These are phyloP conservation scores for Keqinozyma sinolaborantium DNA, from an alignment of 1,139 yeast species.

Conservation along the genomic window DNA sequence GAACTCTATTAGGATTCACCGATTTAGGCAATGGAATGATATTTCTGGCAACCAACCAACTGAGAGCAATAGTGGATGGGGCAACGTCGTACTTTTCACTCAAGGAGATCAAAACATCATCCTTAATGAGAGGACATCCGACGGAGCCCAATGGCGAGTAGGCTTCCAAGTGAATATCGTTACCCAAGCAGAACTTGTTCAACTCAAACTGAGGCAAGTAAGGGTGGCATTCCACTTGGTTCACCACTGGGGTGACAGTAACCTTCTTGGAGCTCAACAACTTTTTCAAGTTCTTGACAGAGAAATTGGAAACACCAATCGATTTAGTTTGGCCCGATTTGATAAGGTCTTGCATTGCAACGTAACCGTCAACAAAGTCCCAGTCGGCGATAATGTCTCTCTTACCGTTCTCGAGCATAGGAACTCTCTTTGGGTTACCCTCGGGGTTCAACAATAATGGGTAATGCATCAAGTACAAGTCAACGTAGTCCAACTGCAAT, in stretches of 20 bases:
- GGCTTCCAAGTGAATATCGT: conserved; percentile 64
- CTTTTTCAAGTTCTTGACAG: conserved; percentile 42
- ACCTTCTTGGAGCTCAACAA: conserved; percentile 48
- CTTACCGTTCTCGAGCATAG: conserved; percentile 18
- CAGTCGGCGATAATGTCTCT: conserved; percentile 33
- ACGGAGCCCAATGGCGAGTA: conserved; percentile 77
- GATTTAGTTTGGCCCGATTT: conserved; percentile 53
- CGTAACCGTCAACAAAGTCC: conserved; percentile 61
- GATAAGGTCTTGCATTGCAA: conserved; percentile 54
- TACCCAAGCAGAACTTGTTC: conserved; percentile 47
- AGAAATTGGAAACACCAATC: conserved; percentile 77
- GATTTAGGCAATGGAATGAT: conserved; percentile 76
- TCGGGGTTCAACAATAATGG: conserved; percentile 55
- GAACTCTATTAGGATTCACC: conserved; percentile 55
- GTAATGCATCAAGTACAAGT: conserved; percentile 80
- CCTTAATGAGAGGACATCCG: conserved; percentile 58
- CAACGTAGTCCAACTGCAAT: conserved; percentile 72
- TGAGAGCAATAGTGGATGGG: conserved; percentile 60
- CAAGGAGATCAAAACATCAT: conserved; percentile 43
- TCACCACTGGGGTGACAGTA: conserved; percentile 60
- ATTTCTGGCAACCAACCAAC: conserved; percentile 70
- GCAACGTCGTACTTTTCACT: conserved; percentile 54
- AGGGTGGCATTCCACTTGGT: conserved; percentile 77
- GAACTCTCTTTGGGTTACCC: conserved; percentile 27
- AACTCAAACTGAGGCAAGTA: conserved; percentile 67